A percentile compares a stretch with the other conserved stretches of the same genome.
Conservation (phyloP, 2,329 filamentous ascomycete genomes). For the Colletotrichum limetticola region DNA sequence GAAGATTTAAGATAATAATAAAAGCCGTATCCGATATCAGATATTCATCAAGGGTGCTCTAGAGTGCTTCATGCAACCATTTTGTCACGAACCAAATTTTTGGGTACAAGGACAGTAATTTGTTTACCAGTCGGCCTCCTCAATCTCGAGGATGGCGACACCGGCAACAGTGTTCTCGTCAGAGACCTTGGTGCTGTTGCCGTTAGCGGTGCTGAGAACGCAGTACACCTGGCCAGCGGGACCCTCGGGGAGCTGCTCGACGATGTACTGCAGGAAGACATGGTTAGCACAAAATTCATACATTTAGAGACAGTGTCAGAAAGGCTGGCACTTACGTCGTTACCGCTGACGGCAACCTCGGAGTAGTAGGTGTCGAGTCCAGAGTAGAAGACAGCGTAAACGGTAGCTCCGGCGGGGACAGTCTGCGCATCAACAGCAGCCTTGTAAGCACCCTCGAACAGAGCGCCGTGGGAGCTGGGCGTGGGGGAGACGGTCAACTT, state of each 20-base stretch:
- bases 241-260: conserved; percentile 40
- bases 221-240: conserved; percentile 52
- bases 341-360: conserved; percentile 2
- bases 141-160: conserved; percentile 48
- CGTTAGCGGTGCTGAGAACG: conserved; percentile 50
- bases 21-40: not conserved
- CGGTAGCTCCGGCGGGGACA: conserved; percentile 9
- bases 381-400: conserved; percentile 49
- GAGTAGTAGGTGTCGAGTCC: conserved; percentile 39
- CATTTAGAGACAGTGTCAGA: conserved; percentile 35
- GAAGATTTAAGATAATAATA: not conserved
- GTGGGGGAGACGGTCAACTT: conserved; percentile 48
- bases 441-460: conserved; percentile 40
- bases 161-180: conserved; percentile 52
- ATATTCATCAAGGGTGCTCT: not conserved
- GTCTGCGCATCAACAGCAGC: conserved; percentile 31
- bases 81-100: too few relatives aligned
- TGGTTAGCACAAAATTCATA: conserved; percentile 32
- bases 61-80: not conserved
- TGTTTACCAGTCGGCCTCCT: not conserved
- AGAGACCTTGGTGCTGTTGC: conserved; percentile 39
- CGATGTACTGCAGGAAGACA: conserved; percentile 32
- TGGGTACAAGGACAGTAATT: too few relatives aligned
- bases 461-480: conserved; percentile 36
- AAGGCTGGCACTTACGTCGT: conserved; percentile 36